Conservation (phyloP, 257 asterid species). For the Sherardia arvensis region DNA sequence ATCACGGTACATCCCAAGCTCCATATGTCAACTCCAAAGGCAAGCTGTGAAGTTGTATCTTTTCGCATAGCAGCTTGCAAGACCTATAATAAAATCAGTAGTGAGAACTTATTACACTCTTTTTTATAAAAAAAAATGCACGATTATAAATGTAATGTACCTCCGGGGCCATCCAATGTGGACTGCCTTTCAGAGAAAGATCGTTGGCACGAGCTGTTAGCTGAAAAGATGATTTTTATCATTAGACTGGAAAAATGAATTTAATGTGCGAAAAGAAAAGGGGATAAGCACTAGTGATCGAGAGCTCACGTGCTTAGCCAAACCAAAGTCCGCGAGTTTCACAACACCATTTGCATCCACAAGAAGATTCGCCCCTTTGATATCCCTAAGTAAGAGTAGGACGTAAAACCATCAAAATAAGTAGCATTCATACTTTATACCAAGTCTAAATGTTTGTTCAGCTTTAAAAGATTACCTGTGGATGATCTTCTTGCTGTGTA, state of each 20-base stretch:
- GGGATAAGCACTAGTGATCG: neutral
- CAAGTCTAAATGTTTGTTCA: neutral
- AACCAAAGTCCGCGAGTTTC: conserved; percentile 88
- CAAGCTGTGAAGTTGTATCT: conserved; percentile 59
- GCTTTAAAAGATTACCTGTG: conserved; percentile 46
- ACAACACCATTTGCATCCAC: conserved; percentile 78
- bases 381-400: conserved; percentile 47
- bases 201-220: conserved; percentile 35
- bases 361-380: conserved; percentile 89
- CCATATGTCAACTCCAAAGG: conserved; percentile 82
- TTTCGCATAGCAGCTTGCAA: conserved; percentile 71
- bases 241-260: neutral
- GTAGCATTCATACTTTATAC: too few relatives aligned
- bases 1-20: conserved; percentile 87
- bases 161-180: conserved; percentile 98
- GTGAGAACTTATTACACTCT: neutral
- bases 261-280: neutral
- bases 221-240: conserved; percentile 23
- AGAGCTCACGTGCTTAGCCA: conserved; percentile 79
- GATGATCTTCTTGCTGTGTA: conserved; percentile 67
- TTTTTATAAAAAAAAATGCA: too few relatives aligned
- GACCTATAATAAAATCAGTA: conserved; percentile 32
- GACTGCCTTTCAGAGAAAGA: conserved; percentile 80
- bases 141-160: conserved; percentile 39
- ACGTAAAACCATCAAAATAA: conserved; percentile 10